Base-by-base conservation (phyloP, 2,329 filamentous ascomycete genomes). In the Trichoderma afroharzianum region DNA sequence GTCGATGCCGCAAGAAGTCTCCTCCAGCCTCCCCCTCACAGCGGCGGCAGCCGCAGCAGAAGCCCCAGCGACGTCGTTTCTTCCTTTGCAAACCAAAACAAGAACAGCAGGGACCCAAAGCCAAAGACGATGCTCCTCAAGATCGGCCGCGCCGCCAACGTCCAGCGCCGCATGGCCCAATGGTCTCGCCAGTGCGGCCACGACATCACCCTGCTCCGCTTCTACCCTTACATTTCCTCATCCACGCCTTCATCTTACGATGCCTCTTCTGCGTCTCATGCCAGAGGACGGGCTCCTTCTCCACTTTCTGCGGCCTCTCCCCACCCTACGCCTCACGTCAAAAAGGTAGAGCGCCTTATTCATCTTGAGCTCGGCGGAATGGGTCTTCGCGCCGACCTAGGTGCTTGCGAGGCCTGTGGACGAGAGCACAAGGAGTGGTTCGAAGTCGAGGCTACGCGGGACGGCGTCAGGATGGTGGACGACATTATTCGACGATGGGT, bases 341-440 rank as follows among this genome's bases (percentile, higher is more conserved):
- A 97, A 81, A 91, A 93, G 61, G 94, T 98, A 12, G 96, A 99
- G 83, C 87, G 94, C 30, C 82, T 99, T 71, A 92, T 98, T 58
- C 96, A 99, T 80, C 84, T 98, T 15, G 96, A 99, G 82, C 86
- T 98, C n/a, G 86, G 85, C 81, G 81, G 90, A 82, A 72, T 90
- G 86, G 83, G 88, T 1, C 74, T 90, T 73, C 82, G 88, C 72
- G 81, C 83, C 70, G 82, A 90, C 80, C 81, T 82, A 61, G 83
- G 81, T 21, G 88, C 88, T 67, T 99, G 96, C 77, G 85, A 85
- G 5, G 87, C 90, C 1, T 99, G 96, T 78, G 94, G 94, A 2
- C 91, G 90, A 77, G 91, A 94, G 76, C 96, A 99, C 81, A 86
- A 91, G 67, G 96, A 99, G 83, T 99, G 95, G 95, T 99, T 99